Conservation (phyloP, 2,329 filamentous ascomycete species). For the Colletotrichum siamense region DNA sequence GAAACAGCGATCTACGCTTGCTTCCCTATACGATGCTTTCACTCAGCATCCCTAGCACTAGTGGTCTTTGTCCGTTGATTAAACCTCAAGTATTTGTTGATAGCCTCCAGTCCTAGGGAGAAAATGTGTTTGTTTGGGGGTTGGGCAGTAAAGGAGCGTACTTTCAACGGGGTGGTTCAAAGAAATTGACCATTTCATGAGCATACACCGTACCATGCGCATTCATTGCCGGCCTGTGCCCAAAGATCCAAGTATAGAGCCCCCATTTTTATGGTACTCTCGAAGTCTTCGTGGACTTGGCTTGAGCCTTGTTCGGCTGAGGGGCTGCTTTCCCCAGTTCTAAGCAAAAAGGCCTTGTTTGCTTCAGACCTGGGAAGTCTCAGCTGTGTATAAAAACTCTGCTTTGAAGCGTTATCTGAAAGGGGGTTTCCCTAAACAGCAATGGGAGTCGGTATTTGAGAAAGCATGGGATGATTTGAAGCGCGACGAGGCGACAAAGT, state of each 20-base stretch:
- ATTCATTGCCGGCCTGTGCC: too few relatives aligned
- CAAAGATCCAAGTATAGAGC: not conserved
- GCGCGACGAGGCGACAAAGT: not conserved
- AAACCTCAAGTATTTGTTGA: too few relatives aligned
- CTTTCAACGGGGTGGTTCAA: not conserved
- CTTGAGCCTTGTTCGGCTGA: not conserved
- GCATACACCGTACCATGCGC: too few relatives aligned
- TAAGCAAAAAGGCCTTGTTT: not conserved
- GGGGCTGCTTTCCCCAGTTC: fast-evolving
- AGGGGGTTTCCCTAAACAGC: fast-evolving
- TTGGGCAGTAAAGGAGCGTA: not conserved
- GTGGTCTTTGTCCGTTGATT: not conserved
- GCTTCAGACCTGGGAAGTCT: not conserved
- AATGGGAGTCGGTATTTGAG: not conserved
- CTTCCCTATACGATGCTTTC: not conserved
- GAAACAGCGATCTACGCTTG: not conserved
- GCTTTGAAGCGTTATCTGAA: fast-evolving
- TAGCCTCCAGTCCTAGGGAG: too few relatives aligned
- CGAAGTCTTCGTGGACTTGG: not conserved
- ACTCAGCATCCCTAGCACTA: fast-evolving
- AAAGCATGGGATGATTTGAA: not conserved
- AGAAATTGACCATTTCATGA: not conserved
- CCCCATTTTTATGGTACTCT: fast-evolving
- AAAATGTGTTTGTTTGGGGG: not conserved
- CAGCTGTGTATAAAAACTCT: not conserved